Evolutionary conservation across 495 filamentous ascomycete species (phyloP).

Genomic region (Umbilicaria muhlenbergii): DNA sequence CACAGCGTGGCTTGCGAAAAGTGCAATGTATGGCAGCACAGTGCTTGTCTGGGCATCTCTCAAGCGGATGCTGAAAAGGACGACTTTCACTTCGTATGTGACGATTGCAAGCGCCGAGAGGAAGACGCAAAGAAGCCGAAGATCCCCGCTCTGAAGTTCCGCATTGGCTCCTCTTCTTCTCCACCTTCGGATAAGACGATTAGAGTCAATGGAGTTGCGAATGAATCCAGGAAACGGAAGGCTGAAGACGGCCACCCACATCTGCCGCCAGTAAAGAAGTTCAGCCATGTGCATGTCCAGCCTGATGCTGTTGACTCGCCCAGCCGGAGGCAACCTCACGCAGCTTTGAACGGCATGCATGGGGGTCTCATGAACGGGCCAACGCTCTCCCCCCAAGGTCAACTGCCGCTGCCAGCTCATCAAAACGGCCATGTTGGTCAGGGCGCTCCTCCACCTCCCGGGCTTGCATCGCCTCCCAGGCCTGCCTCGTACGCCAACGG

Average conservation of each 20-base stretch:
- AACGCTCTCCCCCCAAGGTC: slow-evolving; percentile 27
- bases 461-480: slow-evolving; percentile 5
- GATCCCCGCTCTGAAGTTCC: slow-evolving; percentile 54
- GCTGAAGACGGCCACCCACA: slow-evolving; percentile 11
- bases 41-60: slow-evolving; percentile 69
- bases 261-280: slow-evolving; percentile 22
- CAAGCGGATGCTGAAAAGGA: slow-evolving; percentile 65
- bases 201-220: slow-evolving; percentile 1
- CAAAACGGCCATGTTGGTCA: slow-evolving; percentile 6
- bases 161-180: slow-evolving; percentile 37
- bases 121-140: slow-evolving; percentile 50
- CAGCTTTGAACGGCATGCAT: slow-evolving; percentile 17
- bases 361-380: slow-evolving; percentile 11
- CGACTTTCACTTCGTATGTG: slow-evolving; percentile 81
- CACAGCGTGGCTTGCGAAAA: slow-evolving; percentile 90
- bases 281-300: slow-evolving; percentile 9
- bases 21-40: slow-evolving; percentile 95
- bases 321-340: slow-evolving; percentile 3
- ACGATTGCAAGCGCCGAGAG: slow-evolving; percentile 52
- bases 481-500: slow-evolving; percentile 8
- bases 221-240: slow-evolving; percentile 15
- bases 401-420: slow-evolving; percentile 14
- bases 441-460: slow-evolving; percentile 2
- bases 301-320: slow-evolving; percentile 12
- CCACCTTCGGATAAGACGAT: slow-evolving; percentile 17